Evolutionary conservation across 257 asterid genomes (phyloP).

Genomic region (Solanum paucissectum): DNA sequence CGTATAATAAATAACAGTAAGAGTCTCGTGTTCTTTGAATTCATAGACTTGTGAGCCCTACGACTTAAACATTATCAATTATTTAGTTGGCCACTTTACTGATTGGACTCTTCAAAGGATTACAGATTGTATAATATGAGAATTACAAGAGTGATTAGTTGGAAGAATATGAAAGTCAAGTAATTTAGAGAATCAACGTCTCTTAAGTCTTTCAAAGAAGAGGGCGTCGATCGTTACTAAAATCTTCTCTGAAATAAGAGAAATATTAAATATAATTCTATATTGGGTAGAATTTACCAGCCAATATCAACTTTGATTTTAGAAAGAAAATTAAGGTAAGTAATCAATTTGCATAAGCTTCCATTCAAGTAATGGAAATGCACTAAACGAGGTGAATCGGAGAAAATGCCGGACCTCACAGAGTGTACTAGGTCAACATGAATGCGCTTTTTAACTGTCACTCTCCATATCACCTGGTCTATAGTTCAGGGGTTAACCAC

Average conservation of each 20-base stretch:
- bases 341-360: neutral
- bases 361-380: neutral
- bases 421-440: neutral
- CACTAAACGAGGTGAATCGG: neutral
- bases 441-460: neutral
- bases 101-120: neutral
- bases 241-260: neutral
- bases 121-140: neutral
- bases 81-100: neutral
- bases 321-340: neutral
- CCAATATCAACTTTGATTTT: neutral
- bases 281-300: neutral
- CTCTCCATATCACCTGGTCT: neutral
- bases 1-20: neutral
- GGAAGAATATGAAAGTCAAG: neutral
- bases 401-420: neutral
- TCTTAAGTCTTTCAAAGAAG: neutral
- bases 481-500: neutral
- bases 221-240: neutral
- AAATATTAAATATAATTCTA: neutral
- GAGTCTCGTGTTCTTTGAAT: neutral
- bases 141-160: neutral
- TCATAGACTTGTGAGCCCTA: neutral
- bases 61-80: neutral
- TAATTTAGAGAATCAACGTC: neutral